A percentile compares a stretch with the other conserved stretches of the same genome.
These are phyloP conservation scores for Sungouiella blattae DNA, from an alignment of 805 yeast species.

Conservation along the genomic window DNA sequence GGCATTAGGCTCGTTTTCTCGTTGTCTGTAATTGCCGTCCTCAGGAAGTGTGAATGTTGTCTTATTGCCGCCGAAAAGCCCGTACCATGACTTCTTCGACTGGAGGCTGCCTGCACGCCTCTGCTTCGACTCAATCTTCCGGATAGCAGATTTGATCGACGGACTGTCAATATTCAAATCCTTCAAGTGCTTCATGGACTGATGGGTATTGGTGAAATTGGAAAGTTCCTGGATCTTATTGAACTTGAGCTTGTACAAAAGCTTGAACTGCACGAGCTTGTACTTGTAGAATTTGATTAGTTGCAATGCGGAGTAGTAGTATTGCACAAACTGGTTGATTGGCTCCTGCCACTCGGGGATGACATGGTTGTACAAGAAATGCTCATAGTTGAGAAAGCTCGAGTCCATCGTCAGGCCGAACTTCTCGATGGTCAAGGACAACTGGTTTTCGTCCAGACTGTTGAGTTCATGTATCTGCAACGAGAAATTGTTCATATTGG, in stretches of 20 bases:
- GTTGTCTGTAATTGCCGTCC: constrained; percentile 1
- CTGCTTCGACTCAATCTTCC: constrained; percentile 27
- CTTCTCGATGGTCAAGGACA: constrained; percentile 40
- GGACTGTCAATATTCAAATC: constrained; percentile 37
- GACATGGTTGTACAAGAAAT: constrained; percentile 35
- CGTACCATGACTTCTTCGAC: constrained; percentile 39
- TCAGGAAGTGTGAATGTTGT: constrained; percentile 13
- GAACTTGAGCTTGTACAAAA: constrained; percentile 37
- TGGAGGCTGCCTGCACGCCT: constrained; percentile 10
- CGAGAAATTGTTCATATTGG: constrained; percentile 53
- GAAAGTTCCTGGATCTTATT: constrained; percentile 35
- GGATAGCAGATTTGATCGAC: constrained; percentile 32
- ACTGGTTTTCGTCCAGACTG: constrained; percentile 19
- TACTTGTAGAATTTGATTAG: constrained; percentile 47
- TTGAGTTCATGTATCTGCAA: constrained; percentile 36
- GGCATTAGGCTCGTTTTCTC: too few species aligned
- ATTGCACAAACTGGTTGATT: constrained; percentile 44
- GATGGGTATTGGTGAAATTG: constrained; percentile 19
- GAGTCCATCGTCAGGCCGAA: constrained; percentile 54
- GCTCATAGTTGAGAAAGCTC: constrained; percentile 47
- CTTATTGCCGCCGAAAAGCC: constrained; percentile 40
- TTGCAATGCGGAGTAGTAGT: constrained; percentile 41
- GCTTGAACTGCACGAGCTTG: constrained; percentile 48
- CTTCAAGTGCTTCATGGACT: constrained; percentile 25
- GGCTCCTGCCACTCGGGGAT: constrained; percentile 49